Percentiles rank a stretch among this genome's conserved stretches.
These are phyloP conservation scores for Pseudocercospora eumusae DNA, from an alignment of 2,329 filamentous ascomycete species.

Conservation along the genomic window DNA sequence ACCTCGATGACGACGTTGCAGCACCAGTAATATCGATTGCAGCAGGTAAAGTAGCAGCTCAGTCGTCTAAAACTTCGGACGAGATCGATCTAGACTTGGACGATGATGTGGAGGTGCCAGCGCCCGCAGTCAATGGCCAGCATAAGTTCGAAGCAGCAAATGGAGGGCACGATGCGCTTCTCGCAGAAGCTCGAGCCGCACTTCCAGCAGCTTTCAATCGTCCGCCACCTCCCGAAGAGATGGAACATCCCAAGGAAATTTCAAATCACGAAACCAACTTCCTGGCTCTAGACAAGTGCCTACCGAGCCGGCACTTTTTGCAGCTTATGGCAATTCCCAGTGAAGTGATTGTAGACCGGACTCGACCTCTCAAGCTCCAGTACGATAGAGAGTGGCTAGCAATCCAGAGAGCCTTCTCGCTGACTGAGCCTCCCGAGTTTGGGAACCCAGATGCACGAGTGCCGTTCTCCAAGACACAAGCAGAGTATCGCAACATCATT, in stretches of 20 bases:
- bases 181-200: constrained; percentile 58
- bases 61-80: constrained; percentile 33
- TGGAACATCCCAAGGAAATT: constrained; percentile 70
- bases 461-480: constrained; percentile 58
- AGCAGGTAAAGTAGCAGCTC: constrained; percentile 12
- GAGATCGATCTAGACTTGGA: constrained; percentile 46
- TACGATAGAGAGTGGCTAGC: constrained; percentile 97
- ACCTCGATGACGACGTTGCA: constrained; percentile 42
- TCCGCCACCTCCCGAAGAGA: constrained; percentile 47
- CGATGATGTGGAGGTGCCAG: constrained; percentile 23
- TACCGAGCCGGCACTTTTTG: constrained; percentile 76
- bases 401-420: constrained; percentile 79
- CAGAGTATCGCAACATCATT: constrained; percentile 58
- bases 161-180: neutral
- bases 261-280: constrained; percentile 80
- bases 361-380: constrained; percentile 61
- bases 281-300: constrained; percentile 87
- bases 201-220: constrained; percentile 71
- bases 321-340: constrained; percentile 70
- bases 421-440: constrained; percentile 58
- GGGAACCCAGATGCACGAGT: constrained; percentile 59
- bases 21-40: neutral
- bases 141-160: constrained; percentile 8
- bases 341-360: constrained; percentile 32
- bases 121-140: constrained; percentile 9